phyloP scores from a whole-genome alignment of 1,139 yeast species.

The Pichia sp. region DNA sequence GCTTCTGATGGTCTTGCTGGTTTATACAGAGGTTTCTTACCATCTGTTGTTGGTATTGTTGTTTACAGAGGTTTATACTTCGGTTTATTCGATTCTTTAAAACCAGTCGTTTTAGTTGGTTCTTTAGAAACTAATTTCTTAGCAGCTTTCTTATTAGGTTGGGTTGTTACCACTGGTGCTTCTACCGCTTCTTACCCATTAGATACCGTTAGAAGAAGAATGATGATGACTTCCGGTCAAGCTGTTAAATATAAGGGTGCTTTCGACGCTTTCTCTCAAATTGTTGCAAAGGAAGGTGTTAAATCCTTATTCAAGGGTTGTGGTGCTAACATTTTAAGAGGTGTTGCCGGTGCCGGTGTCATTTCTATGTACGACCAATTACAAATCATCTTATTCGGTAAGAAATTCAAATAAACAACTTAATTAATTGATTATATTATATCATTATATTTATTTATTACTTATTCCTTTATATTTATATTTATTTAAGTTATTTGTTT shows the following conservation, averaged over 20 bases:
- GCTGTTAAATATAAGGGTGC: constrained; percentile 74
- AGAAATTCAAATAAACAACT: constrained; percentile 50
- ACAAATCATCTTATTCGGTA: constrained; percentile 67
- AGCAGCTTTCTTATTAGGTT: constrained; percentile 72
- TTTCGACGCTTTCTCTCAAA: constrained; percentile 64
- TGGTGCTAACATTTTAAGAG: constrained; percentile 83
- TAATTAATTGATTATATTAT: constrained; percentile 5
- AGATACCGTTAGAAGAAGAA: constrained; percentile 81
- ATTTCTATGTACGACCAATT: constrained; percentile 74
- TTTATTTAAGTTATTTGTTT: neutral
- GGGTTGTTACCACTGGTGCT: constrained; percentile 76
- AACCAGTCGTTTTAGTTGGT: constrained; percentile 70
- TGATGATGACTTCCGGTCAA: constrained; percentile 85
- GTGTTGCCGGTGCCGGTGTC: constrained; percentile 87
- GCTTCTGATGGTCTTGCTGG: constrained; percentile 75
- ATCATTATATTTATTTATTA: constrained; percentile 1
- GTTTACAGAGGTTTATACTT: constrained; percentile 83
- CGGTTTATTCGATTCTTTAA: constrained; percentile 74
- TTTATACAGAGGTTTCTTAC: constrained; percentile 80
- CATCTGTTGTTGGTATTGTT: constrained; percentile 73
- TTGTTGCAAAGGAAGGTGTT: constrained; percentile 69
- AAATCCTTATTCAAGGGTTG: constrained; percentile 76
- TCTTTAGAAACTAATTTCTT: constrained; percentile 64
- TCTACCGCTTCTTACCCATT: constrained; percentile 78
- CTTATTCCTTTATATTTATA: constrained; percentile 3